Percentiles rank a stretch among this genome's conserved stretches.
phyloP scores from a whole-genome alignment of 1,284 basidiomycete species.

The Cronartium ribicola region DNA sequence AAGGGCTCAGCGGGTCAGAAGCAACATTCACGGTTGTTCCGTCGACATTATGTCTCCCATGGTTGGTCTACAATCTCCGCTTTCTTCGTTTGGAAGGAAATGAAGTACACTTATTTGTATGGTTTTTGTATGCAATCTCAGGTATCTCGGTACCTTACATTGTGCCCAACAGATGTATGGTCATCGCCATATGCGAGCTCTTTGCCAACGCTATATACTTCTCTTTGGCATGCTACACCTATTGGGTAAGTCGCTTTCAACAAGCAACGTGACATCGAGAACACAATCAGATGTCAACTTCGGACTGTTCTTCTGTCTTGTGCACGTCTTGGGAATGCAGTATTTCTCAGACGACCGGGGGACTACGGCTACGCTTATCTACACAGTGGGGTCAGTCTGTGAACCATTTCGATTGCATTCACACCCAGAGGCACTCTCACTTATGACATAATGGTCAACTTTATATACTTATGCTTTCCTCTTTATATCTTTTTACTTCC shows the following conservation, averaged over 20 bases:
- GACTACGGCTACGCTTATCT: not conserved
- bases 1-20: not conserved
- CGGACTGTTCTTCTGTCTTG: not conserved
- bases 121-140: not conserved
- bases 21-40: not conserved
- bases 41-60: not conserved
- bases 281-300: not conserved
- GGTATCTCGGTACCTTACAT: not conserved
- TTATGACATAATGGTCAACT: too few relatives aligned
- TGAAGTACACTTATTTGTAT: not conserved
- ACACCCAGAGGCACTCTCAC: not conserved
- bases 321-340: not conserved
- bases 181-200: not conserved
- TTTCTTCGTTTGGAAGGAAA: not conserved
- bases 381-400: not conserved
- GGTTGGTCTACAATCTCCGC: not conserved
- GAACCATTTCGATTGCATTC: not conserved
- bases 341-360: not conserved
- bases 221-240: not conserved
- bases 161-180: not conserved
- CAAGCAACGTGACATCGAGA: too few relatives aligned
- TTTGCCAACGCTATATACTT: not conserved
- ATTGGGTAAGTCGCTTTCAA: not conserved
- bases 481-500: too few relatives aligned
- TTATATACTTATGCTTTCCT: too few relatives aligned